Conservation (phyloP, 805 yeast species). For the Zygoascus bituminiphila region DNA sequence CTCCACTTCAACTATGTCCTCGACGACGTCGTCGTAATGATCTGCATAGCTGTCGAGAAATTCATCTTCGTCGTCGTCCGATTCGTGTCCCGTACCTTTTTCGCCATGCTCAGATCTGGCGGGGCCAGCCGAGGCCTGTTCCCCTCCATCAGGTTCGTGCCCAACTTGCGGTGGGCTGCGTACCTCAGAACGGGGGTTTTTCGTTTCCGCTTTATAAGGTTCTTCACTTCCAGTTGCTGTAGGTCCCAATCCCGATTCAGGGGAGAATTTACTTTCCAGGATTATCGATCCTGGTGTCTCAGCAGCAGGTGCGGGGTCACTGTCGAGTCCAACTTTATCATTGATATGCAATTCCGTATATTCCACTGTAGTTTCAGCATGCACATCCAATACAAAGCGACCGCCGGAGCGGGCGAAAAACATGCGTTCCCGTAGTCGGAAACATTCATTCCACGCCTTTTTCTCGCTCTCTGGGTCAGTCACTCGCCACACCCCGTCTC, state of each 20-base stretch:
- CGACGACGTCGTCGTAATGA: constrained; percentile 1
- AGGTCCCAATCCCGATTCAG: no score
- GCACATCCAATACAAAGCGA: constrained; percentile 5
- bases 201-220: neutral
- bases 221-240: no score
- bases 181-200: neutral
- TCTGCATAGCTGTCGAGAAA: constrained; percentile 9
- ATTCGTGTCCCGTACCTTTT: neutral
- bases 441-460: constrained; percentile 57
- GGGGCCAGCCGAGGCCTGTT: neutral
- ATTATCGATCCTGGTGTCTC: neutral
- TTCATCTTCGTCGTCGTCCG: constrained; percentile 7
- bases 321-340: neutral
- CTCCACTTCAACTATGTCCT: constrained; percentile 4
- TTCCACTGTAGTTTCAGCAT: neutral
- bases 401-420: constrained; percentile 79
- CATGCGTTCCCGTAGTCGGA: constrained; percentile 58
- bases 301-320: neutral
- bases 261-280: neutral
- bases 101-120: neutral
- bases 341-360: neutral
- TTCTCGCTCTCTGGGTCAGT: constrained; percentile 33
- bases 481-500: constrained; percentile 52
- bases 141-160: neutral
- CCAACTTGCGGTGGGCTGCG: neutral